Conservation (phyloP, 805 yeast genomes). For the Lipomyces sp. region DNA sequence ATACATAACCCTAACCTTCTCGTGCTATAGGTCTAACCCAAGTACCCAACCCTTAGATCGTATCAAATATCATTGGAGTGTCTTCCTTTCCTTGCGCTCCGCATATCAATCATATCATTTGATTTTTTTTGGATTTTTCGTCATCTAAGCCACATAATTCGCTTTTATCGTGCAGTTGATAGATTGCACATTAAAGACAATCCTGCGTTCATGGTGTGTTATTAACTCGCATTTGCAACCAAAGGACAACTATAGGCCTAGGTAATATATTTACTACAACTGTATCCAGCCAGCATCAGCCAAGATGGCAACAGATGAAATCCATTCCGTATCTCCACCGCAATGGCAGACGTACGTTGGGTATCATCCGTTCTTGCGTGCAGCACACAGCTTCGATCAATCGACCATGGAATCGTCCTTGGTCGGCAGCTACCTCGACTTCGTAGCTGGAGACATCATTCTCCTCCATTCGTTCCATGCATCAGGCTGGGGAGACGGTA, state of each 20-base stretch:
- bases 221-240: background rate
- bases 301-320: background rate
- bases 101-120: background rate
- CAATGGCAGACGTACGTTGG: constrained; percentile 6
- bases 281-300: background rate
- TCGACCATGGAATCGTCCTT: background rate
- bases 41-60: constrained; percentile 1
- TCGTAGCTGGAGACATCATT: constrained; percentile 47
- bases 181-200: background rate
- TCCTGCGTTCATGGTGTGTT: background rate
- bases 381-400: constrained; percentile 19
- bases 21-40: too few relatives aligned
- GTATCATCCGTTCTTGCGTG: constrained; percentile 29
- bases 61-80: background rate
- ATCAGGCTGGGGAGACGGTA: constrained; percentile 54
- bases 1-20: background rate
- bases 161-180: background rate
- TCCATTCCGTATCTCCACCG: background rate
- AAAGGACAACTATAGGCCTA: background rate
- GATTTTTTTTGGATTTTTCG: background rate
- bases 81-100: background rate
- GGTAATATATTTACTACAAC: background rate
- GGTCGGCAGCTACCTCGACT: constrained; percentile 15
- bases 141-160: background rate
- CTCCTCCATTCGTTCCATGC: constrained; percentile 48